Conservation (phyloP, 2,329 filamentous ascomycete species). For the Neophaeococcomyces aloes region DNA sequence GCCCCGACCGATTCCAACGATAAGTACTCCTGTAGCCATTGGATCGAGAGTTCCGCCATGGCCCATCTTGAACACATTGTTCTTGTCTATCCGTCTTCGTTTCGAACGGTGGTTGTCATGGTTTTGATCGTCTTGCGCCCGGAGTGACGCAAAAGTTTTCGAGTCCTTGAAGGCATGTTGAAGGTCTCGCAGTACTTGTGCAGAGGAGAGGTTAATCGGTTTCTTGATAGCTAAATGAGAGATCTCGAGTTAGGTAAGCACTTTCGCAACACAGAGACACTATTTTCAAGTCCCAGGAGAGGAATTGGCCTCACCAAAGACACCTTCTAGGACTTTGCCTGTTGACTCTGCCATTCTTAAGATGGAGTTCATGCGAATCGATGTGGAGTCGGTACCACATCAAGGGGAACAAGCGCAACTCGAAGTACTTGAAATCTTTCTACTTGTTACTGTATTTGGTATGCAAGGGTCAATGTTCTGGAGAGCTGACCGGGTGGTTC, state of each 20-base stretch:
- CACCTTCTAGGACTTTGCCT: conserved; percentile 48
- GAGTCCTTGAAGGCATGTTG: conserved; percentile 78
- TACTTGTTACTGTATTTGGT: no score
- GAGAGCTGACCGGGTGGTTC: no score
- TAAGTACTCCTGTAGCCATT: conserved; percentile 82
- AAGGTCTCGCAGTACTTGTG: conserved; percentile 79
- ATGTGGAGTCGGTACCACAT: background rate
- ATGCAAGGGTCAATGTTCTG: no score
- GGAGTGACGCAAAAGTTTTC: conserved; percentile 63
- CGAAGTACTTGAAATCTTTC: no score
- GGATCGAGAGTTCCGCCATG: conserved; percentile 95
- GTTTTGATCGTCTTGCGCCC: conserved; percentile 37
- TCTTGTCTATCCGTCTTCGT: conserved; percentile 50
- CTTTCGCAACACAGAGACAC: background rate
- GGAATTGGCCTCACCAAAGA: conserved; percentile 43
- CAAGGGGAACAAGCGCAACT: no score
- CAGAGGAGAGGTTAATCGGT: conserved; percentile 74
- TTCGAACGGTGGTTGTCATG: conserved; percentile 37
- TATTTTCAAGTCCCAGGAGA: conserved; percentile 13
- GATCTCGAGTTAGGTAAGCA: conserved; percentile 5
- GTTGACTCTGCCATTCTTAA: conserved; percentile 19
- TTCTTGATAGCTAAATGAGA: conserved; percentile 70
- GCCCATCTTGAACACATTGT: conserved; percentile 73
- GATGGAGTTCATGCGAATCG: background rate
- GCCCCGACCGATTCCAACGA: conserved; percentile 74